Base-by-base conservation (phyloP, 2,329 filamentous ascomycete genomes). In the Aspergillus calidoustus region DNA sequence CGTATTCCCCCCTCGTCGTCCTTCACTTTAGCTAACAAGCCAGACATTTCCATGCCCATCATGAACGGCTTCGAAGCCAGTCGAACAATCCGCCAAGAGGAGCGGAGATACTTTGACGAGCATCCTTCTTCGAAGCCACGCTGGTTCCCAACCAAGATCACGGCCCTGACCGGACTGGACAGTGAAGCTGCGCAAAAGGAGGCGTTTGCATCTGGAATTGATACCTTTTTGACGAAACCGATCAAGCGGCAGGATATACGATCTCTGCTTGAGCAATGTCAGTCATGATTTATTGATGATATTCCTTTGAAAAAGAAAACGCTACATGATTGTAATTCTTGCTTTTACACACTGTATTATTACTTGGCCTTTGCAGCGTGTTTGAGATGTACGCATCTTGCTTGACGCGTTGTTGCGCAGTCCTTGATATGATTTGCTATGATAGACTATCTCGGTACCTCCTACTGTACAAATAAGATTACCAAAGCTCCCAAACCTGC, bases 21-120 rank as follows among this genome's bases (percentile, higher is more conserved):
- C 19, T 19, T 19, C 2, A 19, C 2, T 19, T 19, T 19, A 2
- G 25, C 25, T 28, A 28, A 28, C 25, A 28, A 28, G 25, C 25
- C 23, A 75, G 74, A 76, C 58, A 71, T 77, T 31, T 73, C 72
- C 31, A 77, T 77, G 74, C 74, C 74, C 1, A 68, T 77, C 17
- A 77, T 77, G 74, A 67, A 77, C 59, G 74, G 74, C 23, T 66
- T 76, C 9, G 68, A 71, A 44, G 68, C 74, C 1, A 72, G 72
- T 7, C 68, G 66, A 22, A 60, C 69, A 49, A 76, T 77, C 30
- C 68, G 74, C 3, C 60, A 59, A 5, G 25, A 28, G 25, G 25
- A 28, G 25, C 25, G 25, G 25, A 28, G 25, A 28, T 28, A 57
- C 15, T 50, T 41, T 8, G 31, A 57, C 7, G 44, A 5, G 3